Evolutionary conservation across 345 rosid species (phyloP).

Genomic region (Populus alba): DNA sequence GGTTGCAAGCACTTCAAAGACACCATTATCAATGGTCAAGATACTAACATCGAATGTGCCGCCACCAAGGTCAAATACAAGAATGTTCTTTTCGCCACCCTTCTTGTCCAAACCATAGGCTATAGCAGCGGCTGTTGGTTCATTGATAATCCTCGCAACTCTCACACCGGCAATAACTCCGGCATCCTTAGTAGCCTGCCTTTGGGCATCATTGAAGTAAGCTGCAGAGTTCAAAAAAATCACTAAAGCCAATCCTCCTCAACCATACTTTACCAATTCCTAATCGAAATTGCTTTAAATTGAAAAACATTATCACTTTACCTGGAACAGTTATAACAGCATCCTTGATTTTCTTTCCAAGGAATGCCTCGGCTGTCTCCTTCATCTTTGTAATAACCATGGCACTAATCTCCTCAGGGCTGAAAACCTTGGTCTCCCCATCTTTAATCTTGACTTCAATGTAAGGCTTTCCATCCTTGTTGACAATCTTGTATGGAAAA

Average conservation of each 20-base stretch:
- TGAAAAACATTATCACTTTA: neutral
- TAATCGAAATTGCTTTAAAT: neutral
- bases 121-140: slow-evolving; percentile 30
- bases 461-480: slow-evolving; percentile 33
- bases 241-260: neutral
- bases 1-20: slow-evolving; percentile 25
- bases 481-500: slow-evolving; percentile 31
- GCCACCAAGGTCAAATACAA: slow-evolving; percentile 27
- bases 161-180: slow-evolving; percentile 24
- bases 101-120: slow-evolving; percentile 32
- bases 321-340: slow-evolving; percentile 36
- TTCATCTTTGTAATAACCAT: slow-evolving; percentile 29
- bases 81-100: slow-evolving; percentile 27
- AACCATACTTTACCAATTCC: neutral
- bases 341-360: slow-evolving; percentile 37
- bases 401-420: slow-evolving; percentile 35
- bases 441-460: slow-evolving; percentile 26
- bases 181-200: slow-evolving; percentile 29
- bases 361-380: slow-evolving; percentile 34
- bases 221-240: neutral
- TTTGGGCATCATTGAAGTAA: slow-evolving; percentile 34
- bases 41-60: slow-evolving; percentile 28
- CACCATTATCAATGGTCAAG: slow-evolving; percentile 28
- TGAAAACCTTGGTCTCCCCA: slow-evolving; percentile 26
- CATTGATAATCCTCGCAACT: slow-evolving; percentile 26